Base-by-base conservation (phyloP, 1,139 yeast species). In the Pichia inconspicua region DNA sequence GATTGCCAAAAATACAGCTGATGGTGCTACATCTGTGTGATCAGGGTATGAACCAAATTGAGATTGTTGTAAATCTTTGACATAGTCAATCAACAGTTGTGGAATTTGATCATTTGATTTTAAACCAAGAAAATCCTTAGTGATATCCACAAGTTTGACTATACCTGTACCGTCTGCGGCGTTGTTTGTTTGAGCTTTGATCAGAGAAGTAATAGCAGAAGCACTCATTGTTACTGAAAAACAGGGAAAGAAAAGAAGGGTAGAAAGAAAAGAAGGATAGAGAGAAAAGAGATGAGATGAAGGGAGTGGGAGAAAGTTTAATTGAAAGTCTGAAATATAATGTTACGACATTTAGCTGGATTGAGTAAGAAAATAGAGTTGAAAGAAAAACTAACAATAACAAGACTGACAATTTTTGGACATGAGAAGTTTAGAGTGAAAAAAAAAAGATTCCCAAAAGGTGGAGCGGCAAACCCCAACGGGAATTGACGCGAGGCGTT, bases 11-110 rank as follows among this genome's bases (percentile, higher is more conserved):
- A 84, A 83, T 0, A 84, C 59, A 1, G 79, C 76, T 46, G 78
- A 68, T 5, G 90, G 92, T 1, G 80, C 88, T 22, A 73, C 58
- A 61, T 84, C 94, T 17, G 57, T 58, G 14, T 49, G 44, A n/a
- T 58, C 59, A 3, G 92, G 89, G 62, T 82, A 84, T 36, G 75
- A 80, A 10, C 94, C 94, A 66, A 83, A 82, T 41, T 78, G 64
- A 10, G 77, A 74, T 46, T 74, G 75, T 56, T 81, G 78, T 41
- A 59, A 52, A 14, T 66, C 65, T 43, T 63, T 45, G 2, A 72
- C 69, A 47, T 71, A 71, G 0, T 63, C 54, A 11, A 70, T 53
- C 28, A 79, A 55, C 0, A 56, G 62, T 1, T 48, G 50, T 1
- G 83, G 81, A 22, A 77, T 61, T 17, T 59, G 53, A 0, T 55